phyloP scores from a whole-genome alignment of 805 yeast species.

The Wickerhamiella galacta region DNA sequence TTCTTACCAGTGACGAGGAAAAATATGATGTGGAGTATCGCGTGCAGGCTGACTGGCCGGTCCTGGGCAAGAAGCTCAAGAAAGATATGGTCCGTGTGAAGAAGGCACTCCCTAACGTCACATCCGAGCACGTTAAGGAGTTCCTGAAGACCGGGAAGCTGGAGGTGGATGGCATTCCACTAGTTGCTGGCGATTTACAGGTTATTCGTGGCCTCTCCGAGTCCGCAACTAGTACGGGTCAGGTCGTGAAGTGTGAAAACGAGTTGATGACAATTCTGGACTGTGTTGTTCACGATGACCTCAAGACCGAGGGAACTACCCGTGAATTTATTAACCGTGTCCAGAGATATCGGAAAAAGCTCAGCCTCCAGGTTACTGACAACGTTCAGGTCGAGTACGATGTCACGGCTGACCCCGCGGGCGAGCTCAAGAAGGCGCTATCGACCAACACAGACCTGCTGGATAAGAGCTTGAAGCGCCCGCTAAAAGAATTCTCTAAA shows the following conservation, averaged over 20 bases:
- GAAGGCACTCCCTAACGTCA: conserved; percentile 71
- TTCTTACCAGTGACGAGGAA: conserved; percentile 79
- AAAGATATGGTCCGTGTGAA: conserved; percentile 86
- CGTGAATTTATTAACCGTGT: conserved; percentile 94
- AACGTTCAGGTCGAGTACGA: conserved; percentile 79
- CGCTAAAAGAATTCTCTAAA: conserved; percentile 32
- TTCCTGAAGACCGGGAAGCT: conserved; percentile 60
- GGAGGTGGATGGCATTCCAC: conserved; percentile 75
- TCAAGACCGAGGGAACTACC: conserved; percentile 86
- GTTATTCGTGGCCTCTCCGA: conserved; percentile 82
- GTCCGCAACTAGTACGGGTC: conserved; percentile 38
- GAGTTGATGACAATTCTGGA: conserved; percentile 85
- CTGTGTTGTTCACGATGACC: conserved; percentile 69
- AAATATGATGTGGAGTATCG: conserved; percentile 82
- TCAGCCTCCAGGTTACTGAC: conserved; percentile 85
- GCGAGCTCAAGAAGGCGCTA: conserved; percentile 38
- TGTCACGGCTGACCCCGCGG: conserved; percentile 39
- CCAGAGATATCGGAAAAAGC: conserved; percentile 93
- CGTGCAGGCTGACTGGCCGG: conserved; percentile 98
- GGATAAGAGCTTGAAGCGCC: conserved; percentile 58
- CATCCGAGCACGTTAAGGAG: conserved; percentile 67
- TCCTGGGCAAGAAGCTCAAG: conserved; percentile 91
- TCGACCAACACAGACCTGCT: conserved; percentile 49
- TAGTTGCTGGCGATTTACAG: conserved; percentile 74
- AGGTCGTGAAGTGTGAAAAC: conserved; percentile 72